A percentile compares a stretch with the other conserved stretches of the same genome.
phyloP scores from a whole-genome alignment of 306 rosid species.

The Gastrolobium villosum region DNA sequence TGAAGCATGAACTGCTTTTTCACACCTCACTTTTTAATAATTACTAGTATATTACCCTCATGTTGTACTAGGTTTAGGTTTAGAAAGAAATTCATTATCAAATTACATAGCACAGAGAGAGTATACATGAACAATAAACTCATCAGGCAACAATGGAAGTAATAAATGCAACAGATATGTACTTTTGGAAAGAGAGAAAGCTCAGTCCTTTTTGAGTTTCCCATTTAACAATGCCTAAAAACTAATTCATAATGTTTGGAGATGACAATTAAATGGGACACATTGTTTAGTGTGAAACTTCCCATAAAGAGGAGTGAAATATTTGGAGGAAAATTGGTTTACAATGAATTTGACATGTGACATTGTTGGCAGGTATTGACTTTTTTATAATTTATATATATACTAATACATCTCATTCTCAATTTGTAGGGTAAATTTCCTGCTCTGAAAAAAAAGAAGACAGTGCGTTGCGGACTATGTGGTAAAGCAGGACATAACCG shows the following conservation, averaged over 20 bases:
- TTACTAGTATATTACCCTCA: neutral
- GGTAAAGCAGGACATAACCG: slow-evolving; percentile 39
- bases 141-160: neutral
- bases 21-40: neutral
- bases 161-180: neutral
- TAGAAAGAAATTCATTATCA: neutral
- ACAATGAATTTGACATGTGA: neutral
- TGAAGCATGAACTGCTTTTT: neutral
- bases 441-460: neutral
- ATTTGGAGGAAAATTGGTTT: neutral
- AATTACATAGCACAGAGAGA: neutral
- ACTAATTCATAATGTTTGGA: neutral
- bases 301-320: neutral
- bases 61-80: neutral
- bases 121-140: neutral
- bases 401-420: slow-evolving; percentile 1
- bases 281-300: neutral
- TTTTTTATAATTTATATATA: neutral
- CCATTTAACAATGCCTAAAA: neutral
- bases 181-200: slow-evolving; percentile 13
- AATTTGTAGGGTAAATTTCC: slow-evolving; percentile 6
- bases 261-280: neutral
- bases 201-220: neutral
- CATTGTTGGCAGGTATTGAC: neutral
- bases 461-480: slow-evolving; percentile 23